Conservation (phyloP, 495 filamentous ascomycete genomes). For the Daldinia childiae region DNA sequence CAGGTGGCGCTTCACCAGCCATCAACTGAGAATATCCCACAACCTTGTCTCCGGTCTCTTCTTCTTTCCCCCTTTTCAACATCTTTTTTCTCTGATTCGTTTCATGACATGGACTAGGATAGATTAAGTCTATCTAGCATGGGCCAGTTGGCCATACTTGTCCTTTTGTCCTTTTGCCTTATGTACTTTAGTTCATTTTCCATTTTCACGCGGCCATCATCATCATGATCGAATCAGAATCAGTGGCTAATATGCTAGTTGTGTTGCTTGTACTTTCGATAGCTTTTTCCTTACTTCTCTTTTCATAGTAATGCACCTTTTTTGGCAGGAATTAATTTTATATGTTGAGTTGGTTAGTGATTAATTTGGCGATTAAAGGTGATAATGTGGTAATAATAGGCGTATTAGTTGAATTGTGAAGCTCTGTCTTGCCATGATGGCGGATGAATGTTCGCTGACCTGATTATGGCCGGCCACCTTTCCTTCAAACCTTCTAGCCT, state of each 20-base stretch:
- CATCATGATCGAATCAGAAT: background rate
- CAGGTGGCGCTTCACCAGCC: conserved; percentile 6
- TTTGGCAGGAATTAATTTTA: background rate
- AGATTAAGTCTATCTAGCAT: conserved; percentile 22
- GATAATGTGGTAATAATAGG: background rate
- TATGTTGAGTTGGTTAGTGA: background rate
- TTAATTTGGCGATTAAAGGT: background rate
- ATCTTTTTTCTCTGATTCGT: background rate
- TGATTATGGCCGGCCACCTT: too few species aligned
- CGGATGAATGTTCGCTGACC: too few species aligned
- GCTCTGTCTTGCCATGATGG: background rate
- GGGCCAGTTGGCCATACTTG: conserved; percentile 4
- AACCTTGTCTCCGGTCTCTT: conserved; percentile 4
- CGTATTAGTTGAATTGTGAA: background rate
- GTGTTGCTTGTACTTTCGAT: background rate
- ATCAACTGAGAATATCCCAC: background rate
- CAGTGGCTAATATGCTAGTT: background rate
- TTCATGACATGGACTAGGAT: conserved; percentile 24
- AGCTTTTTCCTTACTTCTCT: background rate
- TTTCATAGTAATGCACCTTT: background rate
- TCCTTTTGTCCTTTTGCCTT: background rate
- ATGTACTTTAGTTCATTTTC: conserved; percentile 2
- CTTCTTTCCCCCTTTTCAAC: background rate
- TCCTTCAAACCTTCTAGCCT: too few species aligned
- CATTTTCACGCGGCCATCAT: background rate